Evolutionary conservation across 805 yeast species (phyloP).

Genomic region (Saccharomyces eubayanus): DNA sequence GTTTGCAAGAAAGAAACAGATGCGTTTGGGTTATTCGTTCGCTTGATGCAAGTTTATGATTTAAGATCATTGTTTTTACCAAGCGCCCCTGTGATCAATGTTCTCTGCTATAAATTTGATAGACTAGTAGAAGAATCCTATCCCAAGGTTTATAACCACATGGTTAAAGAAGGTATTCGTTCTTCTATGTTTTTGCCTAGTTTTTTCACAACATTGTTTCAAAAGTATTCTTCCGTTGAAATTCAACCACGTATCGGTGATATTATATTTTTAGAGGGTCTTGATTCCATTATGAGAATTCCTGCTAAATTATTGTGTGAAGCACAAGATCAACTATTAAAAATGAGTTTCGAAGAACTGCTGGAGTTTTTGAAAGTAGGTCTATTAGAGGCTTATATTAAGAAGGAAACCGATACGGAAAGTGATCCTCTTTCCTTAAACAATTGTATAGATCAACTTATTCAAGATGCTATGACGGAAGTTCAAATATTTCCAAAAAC

Average conservation of each 20-base stretch:
- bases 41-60: slow-evolving; percentile 72
- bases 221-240: slow-evolving; percentile 84
- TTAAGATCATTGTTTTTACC: slow-evolving; percentile 68
- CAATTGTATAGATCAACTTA: slow-evolving; percentile 54
- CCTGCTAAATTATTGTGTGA: slow-evolving; percentile 67
- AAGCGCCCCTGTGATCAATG: slow-evolving; percentile 83
- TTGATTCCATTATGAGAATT: slow-evolving; percentile 72
- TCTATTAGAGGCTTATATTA: slow-evolving; percentile 37
- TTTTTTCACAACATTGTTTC: slow-evolving; percentile 86
- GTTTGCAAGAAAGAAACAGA: slow-evolving; percentile 60
- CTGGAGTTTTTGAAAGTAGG: slow-evolving; percentile 68
- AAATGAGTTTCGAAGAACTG: slow-evolving; percentile 64
- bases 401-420: neutral
- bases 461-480: slow-evolving; percentile 57
- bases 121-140: slow-evolving; percentile 66
- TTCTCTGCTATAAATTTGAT: slow-evolving; percentile 81
- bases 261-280: slow-evolving; percentile 78
- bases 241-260: slow-evolving; percentile 75
- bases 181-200: slow-evolving; percentile 94
- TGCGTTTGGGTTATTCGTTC: slow-evolving; percentile 69
- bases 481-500: slow-evolving; percentile 63
- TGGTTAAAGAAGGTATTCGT: slow-evolving; percentile 74
- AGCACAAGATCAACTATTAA: slow-evolving; percentile 50
- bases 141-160: slow-evolving; percentile 66
- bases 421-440: neutral